Percentiles rank a stretch among this genome's conserved stretches.
These are phyloP conservation scores for Naumovozyma baii DNA, from an alignment of 805 yeast genomes.

Conservation along the genomic window DNA sequence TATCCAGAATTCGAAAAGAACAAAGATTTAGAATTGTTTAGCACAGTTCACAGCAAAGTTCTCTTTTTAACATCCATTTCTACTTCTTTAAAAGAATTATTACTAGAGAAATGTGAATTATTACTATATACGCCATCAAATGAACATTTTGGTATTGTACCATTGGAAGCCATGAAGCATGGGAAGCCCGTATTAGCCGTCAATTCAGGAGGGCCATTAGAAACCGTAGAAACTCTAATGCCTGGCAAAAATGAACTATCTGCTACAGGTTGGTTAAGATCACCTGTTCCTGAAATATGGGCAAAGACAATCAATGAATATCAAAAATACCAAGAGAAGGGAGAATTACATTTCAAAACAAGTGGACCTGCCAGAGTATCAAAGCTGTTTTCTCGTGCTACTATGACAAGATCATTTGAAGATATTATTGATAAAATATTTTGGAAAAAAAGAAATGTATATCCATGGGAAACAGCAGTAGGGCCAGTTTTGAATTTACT, in stretches of 20 bases:
- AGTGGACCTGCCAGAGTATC: constrained; percentile 29
- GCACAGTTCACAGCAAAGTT: constrained; percentile 38
- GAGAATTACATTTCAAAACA: constrained; percentile 8
- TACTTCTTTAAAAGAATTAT: constrained; percentile 49
- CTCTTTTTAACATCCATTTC: constrained; percentile 76
- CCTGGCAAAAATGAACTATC: constrained; percentile 20
- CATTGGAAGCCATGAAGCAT: constrained; percentile 84
- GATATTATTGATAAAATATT: constrained; percentile 27
- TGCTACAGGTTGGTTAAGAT: constrained; percentile 59
- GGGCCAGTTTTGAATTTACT: constrained; percentile 7
- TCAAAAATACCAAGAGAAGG: constrained; percentile 19
- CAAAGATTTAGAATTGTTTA: constrained; percentile 6
- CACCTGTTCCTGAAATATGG: constrained; percentile 45
- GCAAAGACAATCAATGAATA: constrained; percentile 38
- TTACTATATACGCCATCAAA: constrained; percentile 80
- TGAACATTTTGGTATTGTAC: constrained; percentile 97
- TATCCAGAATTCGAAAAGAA: constrained; percentile 21
- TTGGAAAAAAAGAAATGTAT: constrained; percentile 14
- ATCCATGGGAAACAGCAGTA: constrained; percentile 27
- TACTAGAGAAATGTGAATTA: constrained; percentile 48
- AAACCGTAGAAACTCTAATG: constrained; percentile 40
- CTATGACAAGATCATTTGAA: constrained; percentile 34
- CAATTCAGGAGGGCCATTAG: constrained; percentile 88
- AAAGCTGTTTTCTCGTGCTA: constrained; percentile 30
- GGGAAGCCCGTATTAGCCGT: constrained; percentile 80